Evolutionary conservation across 495 filamentous ascomycete genomes (phyloP), one percentile per base, ranked within the genome.

Genomic region (Cryomyces antarcticus): DNA sequence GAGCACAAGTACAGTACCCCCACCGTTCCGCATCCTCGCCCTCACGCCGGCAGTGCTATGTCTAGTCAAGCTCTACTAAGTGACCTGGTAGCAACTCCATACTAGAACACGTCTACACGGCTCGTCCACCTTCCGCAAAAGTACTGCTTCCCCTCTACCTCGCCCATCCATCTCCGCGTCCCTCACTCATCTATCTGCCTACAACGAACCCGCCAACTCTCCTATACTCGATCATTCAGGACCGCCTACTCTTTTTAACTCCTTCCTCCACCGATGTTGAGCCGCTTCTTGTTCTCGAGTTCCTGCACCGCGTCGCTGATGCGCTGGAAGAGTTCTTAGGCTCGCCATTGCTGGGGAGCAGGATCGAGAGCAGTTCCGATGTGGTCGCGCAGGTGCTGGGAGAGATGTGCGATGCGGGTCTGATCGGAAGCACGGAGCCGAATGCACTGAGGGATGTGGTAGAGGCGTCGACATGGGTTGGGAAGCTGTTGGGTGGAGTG

Each of bases 391-490:
- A 96, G 60, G 63, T 99, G 6, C 68, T 96, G 28, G 79, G 77
- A 51, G 89, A 99, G 62, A 94, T 96, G 78, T 93, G 87, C 57
- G 89, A 99, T 71, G 86, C 75, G 9, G 92, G 89, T 4, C 68
- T 77, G n/a, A 69, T 94, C 9, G 80, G 71, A 54, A 93, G 83
- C 37, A 94, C 88, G 7, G 89, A 99, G 57, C 81, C 81, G 4
- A 96, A 96, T 63, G 83, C 86, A 5, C 59, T 99, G 50, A 72
- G 86, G 49, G 89, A 99, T 59, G 67, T 86, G 41, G 83, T 99
- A 0, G 83, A 94, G 53, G 82, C 88, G 7, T 80, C 88, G 41
- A 82, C 82, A 33, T 78, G 80, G 62, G 73, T 99, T 62, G 84
- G 81, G 45, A 94, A 88, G 62, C 57, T 96, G 46, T 65, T 99